Base-by-base conservation (phyloP, 2,329 filamentous ascomycete genomes). In the Cryphonectria nitschkei region DNA sequence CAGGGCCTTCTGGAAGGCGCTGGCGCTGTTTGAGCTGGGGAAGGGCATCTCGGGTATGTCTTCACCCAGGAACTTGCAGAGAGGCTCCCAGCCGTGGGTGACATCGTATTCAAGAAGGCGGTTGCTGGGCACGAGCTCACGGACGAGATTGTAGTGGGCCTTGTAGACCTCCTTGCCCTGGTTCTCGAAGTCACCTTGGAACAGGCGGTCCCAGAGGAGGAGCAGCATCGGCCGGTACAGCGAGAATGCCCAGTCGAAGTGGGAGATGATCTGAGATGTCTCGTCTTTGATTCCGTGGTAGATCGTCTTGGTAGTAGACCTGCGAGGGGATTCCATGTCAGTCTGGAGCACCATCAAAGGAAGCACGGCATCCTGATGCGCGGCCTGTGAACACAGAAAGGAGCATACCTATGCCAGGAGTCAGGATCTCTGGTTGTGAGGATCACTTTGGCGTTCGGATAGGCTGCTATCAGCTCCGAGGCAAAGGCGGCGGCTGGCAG, bases 401-500 rank as follows among this genome's bases (percentile, higher is more conserved):
- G 56, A 37, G 76, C 67, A 66, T 80, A 82, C 54, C 74, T 69
- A 74, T 80, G 78, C 84, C 83, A 85, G n/a, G 76, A 77, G 32
- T 81, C 78, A 11, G 79, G 74, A 70, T 84, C 82, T n/a, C 79
- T 75, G 8, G 79, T 76, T 46, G 81, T 82, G 69, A 83, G 79
- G 26, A 87, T 80, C 14, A 86, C 84, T 71, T 83, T 84, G 60
- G 85, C 85, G 39, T 86, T 79, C 0, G 85, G 85, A 70, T 85
- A 86, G 6, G 84, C 76, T 26, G 80, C 79, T 68, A 86, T 77
- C 52, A 86, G 75, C 71, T 87, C 84, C 22, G 80, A 78, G 3
- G 78, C 81, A 60, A 86, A 82, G 34, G 70, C 69, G 13, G 72
- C 72, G 29, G 69, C 69, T 14, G 72, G 72, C 39, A 73, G 60